Base-by-base conservation (phyloP, 2,329 filamentous ascomycete genomes). In the Penicillium sp. region DNA sequence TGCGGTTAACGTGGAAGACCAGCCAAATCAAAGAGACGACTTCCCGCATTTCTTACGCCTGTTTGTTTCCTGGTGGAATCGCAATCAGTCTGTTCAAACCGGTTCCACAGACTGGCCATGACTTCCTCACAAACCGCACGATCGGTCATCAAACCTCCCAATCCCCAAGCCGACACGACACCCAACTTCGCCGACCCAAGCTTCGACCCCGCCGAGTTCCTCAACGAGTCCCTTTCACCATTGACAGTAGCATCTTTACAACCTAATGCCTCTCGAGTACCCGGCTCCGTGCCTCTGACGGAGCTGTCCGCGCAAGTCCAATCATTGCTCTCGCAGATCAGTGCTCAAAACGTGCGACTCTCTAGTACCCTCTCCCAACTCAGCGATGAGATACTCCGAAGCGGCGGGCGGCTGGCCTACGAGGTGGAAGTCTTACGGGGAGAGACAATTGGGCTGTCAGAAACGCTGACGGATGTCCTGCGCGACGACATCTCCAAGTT, bases 391-490 rank as follows among this genome's bases (percentile, higher is more conserved):
- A 97, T 99, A 57, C 75, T 99, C 55, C 84, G 94, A 51, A 92
- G 90, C 65, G 90, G 92, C 21, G 91, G 90, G 58, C 83, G 93
- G 3, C 77, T 99, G 51, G 91, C 92, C 17, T 99, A 99, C 67
- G 90, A 97, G 73, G 93, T 97, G 17, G 93, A 97, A 72, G 83
- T 97, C 15, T 74, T 97, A 42, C 84, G 91, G n/a, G 92, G 92
- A 56, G 92, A 97, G 73, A 89, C 91, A 2, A 75, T 91, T 40
- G 82, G 88, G n/a, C 77, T 97, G 29, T 85, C 86, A 1, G 92
- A 97, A 67, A 82, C 87, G 2, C 76, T 97, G 62, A 84, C 85
- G 4, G 89, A 92, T 59, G 84, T 81, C 0, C 73, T 96, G 36
- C 83, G 84, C 40, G 80, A 85, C 4, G 89, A 96, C 61, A 84